Evolutionary conservation across 2,329 filamentous ascomycete species (phyloP), one percentile per base, ranked within the genome.

Genomic region (Fusarium vanettenii): DNA sequence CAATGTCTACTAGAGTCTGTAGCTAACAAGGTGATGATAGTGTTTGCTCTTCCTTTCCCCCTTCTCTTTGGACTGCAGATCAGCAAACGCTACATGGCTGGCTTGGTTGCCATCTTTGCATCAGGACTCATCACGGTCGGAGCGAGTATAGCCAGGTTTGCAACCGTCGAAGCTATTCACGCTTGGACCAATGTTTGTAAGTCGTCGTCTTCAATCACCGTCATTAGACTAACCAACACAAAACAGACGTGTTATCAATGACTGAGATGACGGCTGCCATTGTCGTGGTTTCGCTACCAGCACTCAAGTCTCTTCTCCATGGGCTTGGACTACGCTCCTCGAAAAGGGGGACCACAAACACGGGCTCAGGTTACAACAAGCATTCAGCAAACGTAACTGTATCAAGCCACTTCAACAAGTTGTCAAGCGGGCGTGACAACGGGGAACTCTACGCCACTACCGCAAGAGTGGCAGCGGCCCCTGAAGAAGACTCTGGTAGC

Each of bases 131-230:
- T 77, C 13, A 77, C 75, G 1, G n/a, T 77, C 0, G 70, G 62
- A 37, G 72, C 75, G 39, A 77, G 72, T 8, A 60, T 77, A 4
- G 70, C 66, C 1, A 35, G 75, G 41, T 77, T 76, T 48, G 63
- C 75, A 4, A 77, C 75, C 1, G 48, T 77, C 6, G 70, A 77
- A n/a, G 64, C 66, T 13, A 77, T 77, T 2, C 74, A 76, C 3
- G 74, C 75, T 6, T 77, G 75, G 75, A 77, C 75, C n/a, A 77
- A 77, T 27, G 75, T 77, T 41, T 77, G 74, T 77, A 37, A 57
- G 75, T 72, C 18, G 22, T 52, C 14, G 74, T 75, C 14, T 14
- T 57, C n/a, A 4, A 45, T 18, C 3, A 6, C n/a, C 5, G 10
- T 18, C 11, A 13, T 13, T 6, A 18, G 20, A 56, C 4, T 45